phyloP scores from a whole-genome alignment of 106 monocot species.

The Ottelia alismoides region DNA sequence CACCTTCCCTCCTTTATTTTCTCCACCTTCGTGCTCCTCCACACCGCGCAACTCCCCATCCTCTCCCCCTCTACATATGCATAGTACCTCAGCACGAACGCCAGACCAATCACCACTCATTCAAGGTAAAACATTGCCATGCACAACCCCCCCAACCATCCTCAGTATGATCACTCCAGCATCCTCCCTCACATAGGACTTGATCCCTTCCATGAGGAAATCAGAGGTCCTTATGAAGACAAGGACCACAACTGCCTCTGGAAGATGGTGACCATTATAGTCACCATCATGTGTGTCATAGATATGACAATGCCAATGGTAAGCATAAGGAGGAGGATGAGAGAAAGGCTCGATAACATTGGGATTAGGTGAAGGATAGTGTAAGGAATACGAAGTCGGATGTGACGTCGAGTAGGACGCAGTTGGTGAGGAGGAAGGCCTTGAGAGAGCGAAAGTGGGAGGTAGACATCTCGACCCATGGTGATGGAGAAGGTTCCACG shows the following conservation, averaged over 20 bases:
- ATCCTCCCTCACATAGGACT: conserved; percentile 62
- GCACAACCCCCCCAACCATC: conserved; percentile 74
- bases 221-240: conserved; percentile 51
- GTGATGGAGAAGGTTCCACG: too few relatives aligned
- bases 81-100: conserved; percentile 71
- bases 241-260: conserved; percentile 70
- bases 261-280: conserved; percentile 77
- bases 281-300: conserved; percentile 70
- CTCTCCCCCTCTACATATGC: conserved; percentile 38
- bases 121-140: conserved; percentile 68
- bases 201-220: conserved; percentile 45
- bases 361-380: conserved; percentile 87
- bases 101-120: conserved; percentile 61
- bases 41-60: conserved; percentile 1
- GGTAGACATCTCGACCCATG: conserved; percentile 16
- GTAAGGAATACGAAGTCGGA: conserved; percentile 85
- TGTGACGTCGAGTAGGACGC: conserved; percentile 63
- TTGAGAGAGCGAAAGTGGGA: conserved; percentile 47
- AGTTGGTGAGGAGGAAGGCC: conserved; percentile 68
- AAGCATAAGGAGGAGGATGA: conserved; percentile 72
- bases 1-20: conserved; percentile 24
- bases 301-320: conserved; percentile 54
- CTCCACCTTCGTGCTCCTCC: conserved; percentile 34
- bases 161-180: conserved; percentile 53
- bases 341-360: conserved; percentile 51